Base-by-base conservation (phyloP, 2,329 filamentous ascomycete species). In the Penicillium corylophilum region DNA sequence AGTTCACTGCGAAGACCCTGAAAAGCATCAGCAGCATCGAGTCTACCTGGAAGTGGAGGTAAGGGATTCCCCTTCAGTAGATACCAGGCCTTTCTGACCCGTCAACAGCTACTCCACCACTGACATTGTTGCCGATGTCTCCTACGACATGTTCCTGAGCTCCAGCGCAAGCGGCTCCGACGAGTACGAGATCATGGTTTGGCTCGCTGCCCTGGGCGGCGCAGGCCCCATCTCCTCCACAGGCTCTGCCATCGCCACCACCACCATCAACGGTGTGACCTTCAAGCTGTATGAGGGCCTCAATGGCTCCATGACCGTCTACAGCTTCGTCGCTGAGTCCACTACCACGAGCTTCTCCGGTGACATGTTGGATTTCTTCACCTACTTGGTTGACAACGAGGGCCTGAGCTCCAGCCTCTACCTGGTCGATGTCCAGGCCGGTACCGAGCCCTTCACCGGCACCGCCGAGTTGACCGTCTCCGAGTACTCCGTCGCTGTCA, bases 111-210 rank as follows among this genome's bases (percentile, higher is more conserved):
- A 84, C 69, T 74, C 73, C 26, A 79, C 76, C 53, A 72, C 67
- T 45, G 55, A 71, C 48, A 65, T 84, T 44, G 71, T 82, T 29
- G 81, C 81, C 46, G 77, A 86, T 61, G 83, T 87, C 15, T 75
- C 82, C 13, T 86, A 84, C 62, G 82, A 86, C 64, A 68, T 86
- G 45, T 86, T 86, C 71, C 82, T 82, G 7, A 63, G 68, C 24
- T 74, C 78, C 38, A 73, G 73, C 16, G 74, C 79, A 1, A 69
- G 70, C 26, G 75, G 73, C 38, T 64, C 57, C 42, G 64, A 75
- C n/a, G 73, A 82, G 60, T 85, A 82, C 63, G 84, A 87, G 69
- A 74, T 87, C 60, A 87, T 87, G 84, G 77, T 87, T 58, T 87
- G 84, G 84, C 73, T 85, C 41, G 79, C 74, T 3, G 80, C 80